These are phyloP conservation scores for Fusarium euwallaceae DNA, from an alignment of 2,329 filamentous ascomycete species.

Conservation along the genomic window DNA sequence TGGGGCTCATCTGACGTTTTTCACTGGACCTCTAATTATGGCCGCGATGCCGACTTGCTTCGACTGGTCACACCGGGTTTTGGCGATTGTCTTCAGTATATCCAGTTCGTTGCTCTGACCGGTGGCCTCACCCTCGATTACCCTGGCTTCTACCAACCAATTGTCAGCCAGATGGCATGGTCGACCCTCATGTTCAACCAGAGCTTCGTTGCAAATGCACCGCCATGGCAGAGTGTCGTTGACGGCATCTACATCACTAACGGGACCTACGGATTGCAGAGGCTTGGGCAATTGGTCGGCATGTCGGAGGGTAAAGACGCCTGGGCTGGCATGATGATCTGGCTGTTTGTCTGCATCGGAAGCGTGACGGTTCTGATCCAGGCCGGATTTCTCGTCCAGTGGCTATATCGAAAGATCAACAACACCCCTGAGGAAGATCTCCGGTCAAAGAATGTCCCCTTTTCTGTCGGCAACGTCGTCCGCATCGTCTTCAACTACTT, in stretches of 20 bases:
- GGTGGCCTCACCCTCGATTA: constrained; percentile 90
- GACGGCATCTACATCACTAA: constrained; percentile 91
- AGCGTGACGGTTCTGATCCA: constrained; percentile 78
- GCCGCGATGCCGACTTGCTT: constrained; percentile 90
- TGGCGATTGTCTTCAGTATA: constrained; percentile 95
- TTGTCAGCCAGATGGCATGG: constrained; percentile 89
- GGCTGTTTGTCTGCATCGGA: constrained; percentile 83
- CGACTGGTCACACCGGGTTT: constrained; percentile 96
- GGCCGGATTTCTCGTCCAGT: constrained; percentile 80
- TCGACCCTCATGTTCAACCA: constrained; percentile 93
- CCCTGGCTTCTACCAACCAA: constrained; percentile 94
- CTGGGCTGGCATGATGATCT: constrained; percentile 95
- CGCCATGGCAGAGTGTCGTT: constrained; percentile 74
- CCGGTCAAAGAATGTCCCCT: constrained; percentile 91
- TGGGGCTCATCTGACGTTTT: constrained; percentile 95
- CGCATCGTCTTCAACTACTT: constrained; percentile 95
- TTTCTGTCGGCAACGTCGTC: constrained; percentile 82
- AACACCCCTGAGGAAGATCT: constrained; percentile 87
- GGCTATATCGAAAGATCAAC: constrained; percentile 79
- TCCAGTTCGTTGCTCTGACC: constrained; percentile 91
- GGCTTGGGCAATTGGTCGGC: constrained; percentile 84
- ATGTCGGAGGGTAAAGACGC: constrained; percentile 82
- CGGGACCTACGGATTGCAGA: constrained; percentile 82
- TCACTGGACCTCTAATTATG: constrained; percentile 98
- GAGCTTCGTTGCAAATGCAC: constrained; percentile 80